phyloP scores from a whole-genome alignment of 106 monocot genomes.

The Alisma plantagoaquatica region DNA sequence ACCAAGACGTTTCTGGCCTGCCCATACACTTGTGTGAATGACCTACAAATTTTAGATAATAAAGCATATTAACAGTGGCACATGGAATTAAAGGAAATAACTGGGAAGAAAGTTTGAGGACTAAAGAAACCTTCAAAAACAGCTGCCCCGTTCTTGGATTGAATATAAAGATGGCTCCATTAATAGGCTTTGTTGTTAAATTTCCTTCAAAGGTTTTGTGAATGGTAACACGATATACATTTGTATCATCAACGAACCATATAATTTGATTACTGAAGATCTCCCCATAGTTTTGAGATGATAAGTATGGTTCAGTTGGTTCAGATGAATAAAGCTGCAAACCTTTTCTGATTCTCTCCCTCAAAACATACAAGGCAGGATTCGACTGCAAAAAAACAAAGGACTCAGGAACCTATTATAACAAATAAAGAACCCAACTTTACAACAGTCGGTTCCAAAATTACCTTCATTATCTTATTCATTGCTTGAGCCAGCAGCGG shows the following conservation, averaged over 20 bases:
- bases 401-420: background rate
- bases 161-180: constrained; percentile 99
- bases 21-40: constrained; percentile 99
- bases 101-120: background rate
- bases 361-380: constrained; percentile 92
- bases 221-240: constrained; percentile 96
- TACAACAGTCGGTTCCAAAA: background rate
- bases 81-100: too few relatives aligned
- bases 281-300: constrained; percentile 99
- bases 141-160: constrained; percentile 97
- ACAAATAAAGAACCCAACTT: background rate
- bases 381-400: constrained; percentile 54
- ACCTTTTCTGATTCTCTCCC: constrained; percentile 96
- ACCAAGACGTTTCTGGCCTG: constrained; percentile 98
- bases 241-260: constrained; percentile 99
- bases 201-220: constrained; percentile 99
- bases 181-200: constrained; percentile 97
- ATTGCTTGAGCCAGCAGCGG: constrained; percentile 95
- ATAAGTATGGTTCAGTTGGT: constrained; percentile 98
- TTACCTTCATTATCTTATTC: constrained; percentile 99
- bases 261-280: constrained; percentile 99
- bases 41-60: constrained; percentile 76
- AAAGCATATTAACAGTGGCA: too few relatives aligned
- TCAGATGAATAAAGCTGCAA: constrained; percentile 98
- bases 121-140: constrained; percentile 71